Conservation (phyloP, 768 basidiomycete genomes). For the Chalciporus pseudorubinellus region DNA sequence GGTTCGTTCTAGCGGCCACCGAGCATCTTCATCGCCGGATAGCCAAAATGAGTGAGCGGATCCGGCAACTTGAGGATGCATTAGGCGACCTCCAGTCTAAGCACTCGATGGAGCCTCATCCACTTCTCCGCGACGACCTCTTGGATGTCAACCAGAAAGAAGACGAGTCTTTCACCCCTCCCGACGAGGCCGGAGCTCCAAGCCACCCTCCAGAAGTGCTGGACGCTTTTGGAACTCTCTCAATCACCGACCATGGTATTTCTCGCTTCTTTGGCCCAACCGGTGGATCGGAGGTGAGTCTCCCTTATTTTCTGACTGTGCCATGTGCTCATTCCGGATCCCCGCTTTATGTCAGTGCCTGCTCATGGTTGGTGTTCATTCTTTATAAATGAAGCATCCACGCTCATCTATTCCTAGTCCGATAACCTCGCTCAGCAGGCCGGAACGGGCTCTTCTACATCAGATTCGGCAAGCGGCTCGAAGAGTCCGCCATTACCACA, state of each 20-base stretch:
- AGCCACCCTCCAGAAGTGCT: conserved; percentile 41
- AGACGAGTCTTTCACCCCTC: conserved; percentile 20
- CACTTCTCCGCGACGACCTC: conserved; percentile 55
- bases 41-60: conserved; percentile 48
- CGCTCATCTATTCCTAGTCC: conserved; percentile 20
- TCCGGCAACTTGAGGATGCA: conserved; percentile 62
- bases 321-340: conserved; percentile 3
- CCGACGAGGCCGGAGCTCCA: conserved; percentile 22
- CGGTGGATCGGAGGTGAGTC: conserved; percentile 63
- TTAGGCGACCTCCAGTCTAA: conserved; percentile 48
- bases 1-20: conserved; percentile 62
- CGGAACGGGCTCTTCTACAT: conserved; percentile 15
- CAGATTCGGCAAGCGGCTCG: conserved; percentile 28
- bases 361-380: conserved; percentile 28
- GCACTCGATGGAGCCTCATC: conserved; percentile 54
- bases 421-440: conserved; percentile 21
- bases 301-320: neutral
- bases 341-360: conserved; percentile 27
- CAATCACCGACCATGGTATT: conserved; percentile 57
- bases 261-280: conserved; percentile 67
- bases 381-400: neutral
- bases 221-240: conserved; percentile 59
- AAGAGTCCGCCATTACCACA: conserved; percentile 31
- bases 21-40: conserved; percentile 63
- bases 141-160: conserved; percentile 34